Percentiles rank a stretch among this genome's conserved stretches.
Evolutionary conservation across 495 filamentous ascomycete genomes (phyloP).

Genomic region (Daldinia bambusicola): DNA sequence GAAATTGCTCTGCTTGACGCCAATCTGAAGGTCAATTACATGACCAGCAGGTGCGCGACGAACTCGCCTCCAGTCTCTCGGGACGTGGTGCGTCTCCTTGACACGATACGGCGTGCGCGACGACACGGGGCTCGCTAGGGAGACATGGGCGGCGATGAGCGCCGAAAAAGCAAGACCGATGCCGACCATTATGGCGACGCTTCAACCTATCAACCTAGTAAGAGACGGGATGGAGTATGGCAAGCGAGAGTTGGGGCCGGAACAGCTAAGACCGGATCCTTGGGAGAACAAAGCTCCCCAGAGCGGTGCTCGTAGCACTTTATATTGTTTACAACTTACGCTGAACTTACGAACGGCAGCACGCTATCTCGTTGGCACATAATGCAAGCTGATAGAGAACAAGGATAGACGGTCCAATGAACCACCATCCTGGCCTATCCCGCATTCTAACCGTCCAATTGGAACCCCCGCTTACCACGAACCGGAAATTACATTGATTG

Average conservation of each 20-base stretch:
- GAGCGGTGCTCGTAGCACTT: conserved; percentile 12
- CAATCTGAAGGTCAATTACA: conserved; percentile 42
- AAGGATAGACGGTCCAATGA: conserved; percentile 23
- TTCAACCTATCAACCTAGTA: conserved; percentile 14
- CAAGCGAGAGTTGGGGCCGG: conserved; percentile 15
- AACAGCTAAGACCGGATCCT: conserved; percentile 11
- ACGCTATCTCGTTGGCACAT: conserved; percentile 34
- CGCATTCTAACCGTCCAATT: conserved; percentile 29
- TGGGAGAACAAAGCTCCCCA: conserved; percentile 6
- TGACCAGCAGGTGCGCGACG: conserved; percentile 59
- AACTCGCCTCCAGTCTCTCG: conserved; percentile 58
- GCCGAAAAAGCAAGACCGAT: conserved; percentile 43
- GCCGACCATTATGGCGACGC: conserved; percentile 43
- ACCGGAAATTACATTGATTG: conserved; percentile 41
- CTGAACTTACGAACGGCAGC: too few relatives aligned
- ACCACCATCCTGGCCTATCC: conserved; percentile 14
- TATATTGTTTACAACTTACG: conserved; percentile 22
- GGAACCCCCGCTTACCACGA: conserved; percentile 19
- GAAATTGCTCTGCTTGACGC: conserved; percentile 41
- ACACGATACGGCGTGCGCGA: conserved; percentile 58
- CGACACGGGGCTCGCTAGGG: conserved; percentile 46
- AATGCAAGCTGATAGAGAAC: conserved; percentile 33
- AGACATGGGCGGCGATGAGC: conserved; percentile 43
- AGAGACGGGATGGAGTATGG: background rate
- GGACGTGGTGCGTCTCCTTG: conserved; percentile 63